Evolutionary conservation across 306 rosid genomes (phyloP).

Genomic region (Neltuma alba): DNA sequence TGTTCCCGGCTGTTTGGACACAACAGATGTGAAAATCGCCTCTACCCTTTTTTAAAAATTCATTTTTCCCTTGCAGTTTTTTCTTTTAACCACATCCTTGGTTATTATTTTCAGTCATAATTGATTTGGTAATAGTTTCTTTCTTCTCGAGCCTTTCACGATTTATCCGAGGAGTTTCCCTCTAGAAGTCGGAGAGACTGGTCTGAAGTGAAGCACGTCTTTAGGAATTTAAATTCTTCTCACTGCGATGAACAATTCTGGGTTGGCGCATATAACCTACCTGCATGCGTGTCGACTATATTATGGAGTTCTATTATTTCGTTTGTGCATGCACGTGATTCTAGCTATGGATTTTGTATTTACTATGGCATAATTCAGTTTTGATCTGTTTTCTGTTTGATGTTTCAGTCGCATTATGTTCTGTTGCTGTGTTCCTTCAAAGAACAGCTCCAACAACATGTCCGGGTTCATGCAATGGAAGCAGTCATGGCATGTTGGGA

Average conservation of each 20-base stretch:
- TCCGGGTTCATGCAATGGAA: conserved; percentile 95
- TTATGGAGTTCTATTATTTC: not conserved
- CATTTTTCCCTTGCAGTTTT: not conserved
- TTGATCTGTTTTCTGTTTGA: conserved; percentile 31
- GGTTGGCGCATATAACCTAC: not conserved
- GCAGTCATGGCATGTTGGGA: conserved; percentile 99
- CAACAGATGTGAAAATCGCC: not conserved
- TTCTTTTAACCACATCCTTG: not conserved
- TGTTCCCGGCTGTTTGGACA: not conserved
- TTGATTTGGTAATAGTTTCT: not conserved
- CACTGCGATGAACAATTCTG: not conserved
- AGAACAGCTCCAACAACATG: conserved; percentile 95
- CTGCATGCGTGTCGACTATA: not conserved
- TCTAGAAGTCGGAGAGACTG: not conserved
- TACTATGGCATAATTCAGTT: not conserved
- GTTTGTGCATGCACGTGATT: not conserved
- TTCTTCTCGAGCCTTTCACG: not conserved
- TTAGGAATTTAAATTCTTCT: not conserved
- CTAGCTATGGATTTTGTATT: not conserved
- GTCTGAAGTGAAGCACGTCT: not conserved
- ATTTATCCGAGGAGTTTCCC: not conserved
- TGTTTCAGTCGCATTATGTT: conserved; percentile 83
- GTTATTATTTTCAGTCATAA: not conserved
- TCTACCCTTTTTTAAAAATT: not conserved
- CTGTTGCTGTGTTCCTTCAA: conserved; percentile 89